Conservation (phyloP, 2,329 filamentous ascomycete species). For the Nigrospora oryzae region DNA sequence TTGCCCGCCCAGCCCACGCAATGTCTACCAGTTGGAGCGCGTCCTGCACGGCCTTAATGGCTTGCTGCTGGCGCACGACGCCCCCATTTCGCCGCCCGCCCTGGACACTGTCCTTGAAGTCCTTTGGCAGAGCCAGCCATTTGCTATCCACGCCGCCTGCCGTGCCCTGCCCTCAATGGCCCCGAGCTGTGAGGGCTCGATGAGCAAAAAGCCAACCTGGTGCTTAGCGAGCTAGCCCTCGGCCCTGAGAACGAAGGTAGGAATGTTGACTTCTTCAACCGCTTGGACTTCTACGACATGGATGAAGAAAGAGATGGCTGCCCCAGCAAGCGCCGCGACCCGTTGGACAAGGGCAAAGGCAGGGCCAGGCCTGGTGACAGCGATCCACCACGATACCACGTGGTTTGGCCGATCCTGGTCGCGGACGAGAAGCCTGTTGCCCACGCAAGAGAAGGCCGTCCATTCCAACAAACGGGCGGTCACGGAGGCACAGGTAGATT, state of each 20-base stretch:
- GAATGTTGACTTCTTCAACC: no score
- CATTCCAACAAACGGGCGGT: no score
- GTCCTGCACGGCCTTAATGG: neutral
- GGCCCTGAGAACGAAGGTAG: no score
- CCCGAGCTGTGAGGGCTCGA: neutral
- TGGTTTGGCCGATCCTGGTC: constrained; percentile 1
- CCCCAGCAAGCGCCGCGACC: no score
- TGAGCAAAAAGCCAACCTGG: neutral
- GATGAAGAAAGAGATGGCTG: no score
- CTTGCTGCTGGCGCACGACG: neutral
- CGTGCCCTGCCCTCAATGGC: neutral
- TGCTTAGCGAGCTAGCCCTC: neutral
- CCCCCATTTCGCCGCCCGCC: neutral
- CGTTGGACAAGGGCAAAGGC: neutral
- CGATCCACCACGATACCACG: no score
- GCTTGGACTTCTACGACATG: no score
- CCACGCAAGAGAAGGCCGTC: no score
- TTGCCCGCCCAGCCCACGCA: neutral
- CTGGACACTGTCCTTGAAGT: neutral
- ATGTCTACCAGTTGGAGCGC: neutral
- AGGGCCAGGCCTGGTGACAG: neutral
- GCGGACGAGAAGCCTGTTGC: neutral
- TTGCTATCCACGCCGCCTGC: fast-evolving
- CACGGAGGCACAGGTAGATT: no score
- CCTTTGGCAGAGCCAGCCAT: neutral